Evolutionary conservation across 805 yeast species (phyloP), one percentile per base, ranked within the genome.

Genomic region (Candida loeiensis): DNA sequence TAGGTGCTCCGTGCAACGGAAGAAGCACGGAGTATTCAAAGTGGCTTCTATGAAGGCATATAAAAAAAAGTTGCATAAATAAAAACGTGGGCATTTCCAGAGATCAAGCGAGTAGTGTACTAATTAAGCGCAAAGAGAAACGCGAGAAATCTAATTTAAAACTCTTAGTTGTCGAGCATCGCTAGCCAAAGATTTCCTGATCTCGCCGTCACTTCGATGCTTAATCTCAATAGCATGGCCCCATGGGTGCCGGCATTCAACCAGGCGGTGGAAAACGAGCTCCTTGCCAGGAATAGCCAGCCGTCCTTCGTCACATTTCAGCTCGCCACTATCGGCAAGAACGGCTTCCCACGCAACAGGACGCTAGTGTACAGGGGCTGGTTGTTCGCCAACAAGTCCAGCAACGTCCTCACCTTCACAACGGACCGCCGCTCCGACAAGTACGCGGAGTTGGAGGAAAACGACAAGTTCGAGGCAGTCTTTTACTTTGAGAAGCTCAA

Each of bases 311-410:
- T 76, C 13, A 60, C 81, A 4, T 82, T 85, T 49, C 80, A 82
- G 46, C 73, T 85, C 40, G 79, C 87, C 35, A 85, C 90, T 4
- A 76, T 84, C 25, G 28, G 50, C 8, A 28, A 31, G 32, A 48
- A 59, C 9, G 74, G 77, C 13, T 64, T 53, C 36, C 95, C 95
- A 3, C 72, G 69, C 38, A 82, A 79, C 36, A 64, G 95, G 48
- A 82, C 93, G 0, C 76, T 86, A 44, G 77, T 85, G 4, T 77
- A 69, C 48, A 71, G 95, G 36, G 93, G 89, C 6, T 87, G 85
- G 59, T 63, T 87, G 36, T 87, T 86, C 55, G 71, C 77, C 53
- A 86, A 85, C 54, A 73, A 72, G 46, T 69, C 74, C 41, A 80
- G 82, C 18, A 86, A 84, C 52, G 76, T 83, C 9, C 58, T 86